Evolutionary conservation across 31 red algal genomes (phyloP).

Genomic region (Endocladia muricata): DNA sequence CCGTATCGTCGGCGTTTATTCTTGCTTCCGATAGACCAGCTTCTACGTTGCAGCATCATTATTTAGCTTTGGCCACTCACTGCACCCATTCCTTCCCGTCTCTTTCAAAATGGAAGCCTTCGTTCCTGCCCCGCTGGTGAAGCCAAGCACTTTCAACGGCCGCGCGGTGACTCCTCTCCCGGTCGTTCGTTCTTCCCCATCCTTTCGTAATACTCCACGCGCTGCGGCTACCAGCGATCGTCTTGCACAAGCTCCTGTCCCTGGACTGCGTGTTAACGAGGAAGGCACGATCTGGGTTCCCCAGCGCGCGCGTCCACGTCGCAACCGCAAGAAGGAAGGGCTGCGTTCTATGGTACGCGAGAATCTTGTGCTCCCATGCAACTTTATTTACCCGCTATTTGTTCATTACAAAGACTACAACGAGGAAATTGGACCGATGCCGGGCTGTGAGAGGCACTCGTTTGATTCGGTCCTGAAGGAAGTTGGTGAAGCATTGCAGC

Average conservation of each 20-base stretch:
- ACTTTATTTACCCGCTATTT: constrained; percentile 89
- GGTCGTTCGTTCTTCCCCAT: neutral
- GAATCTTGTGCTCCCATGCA: constrained; percentile 47
- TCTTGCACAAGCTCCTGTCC: constrained; percentile 11
- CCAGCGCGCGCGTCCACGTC: constrained; percentile 63
- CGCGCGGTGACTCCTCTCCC: neutral
- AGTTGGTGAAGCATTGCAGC: constrained; percentile 51
- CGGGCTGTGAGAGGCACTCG: constrained; percentile 78
- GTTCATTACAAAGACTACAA: constrained; percentile 68
- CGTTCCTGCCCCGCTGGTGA: neutral
- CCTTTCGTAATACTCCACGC: neutral
- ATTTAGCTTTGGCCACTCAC: no score
- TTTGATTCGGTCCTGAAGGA: constrained; percentile 55
- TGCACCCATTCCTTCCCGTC: neutral
- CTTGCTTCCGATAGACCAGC: no score
- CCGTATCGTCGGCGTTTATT: no score
- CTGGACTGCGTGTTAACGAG: constrained; percentile 34
- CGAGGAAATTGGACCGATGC: constrained; percentile 82
- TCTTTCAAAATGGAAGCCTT: constrained; percentile 9
- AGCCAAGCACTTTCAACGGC: neutral
- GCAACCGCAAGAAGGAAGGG: constrained; percentile 71
- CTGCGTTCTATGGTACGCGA: constrained; percentile 74
- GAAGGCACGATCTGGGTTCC: constrained; percentile 48
- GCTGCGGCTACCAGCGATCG: constrained; percentile 10
- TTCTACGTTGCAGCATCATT: no score